These are phyloP conservation scores for Rhipidocladum racemiflorum DNA, from an alignment of 176 grass and related monocot genomes.

Conservation along the genomic window DNA sequence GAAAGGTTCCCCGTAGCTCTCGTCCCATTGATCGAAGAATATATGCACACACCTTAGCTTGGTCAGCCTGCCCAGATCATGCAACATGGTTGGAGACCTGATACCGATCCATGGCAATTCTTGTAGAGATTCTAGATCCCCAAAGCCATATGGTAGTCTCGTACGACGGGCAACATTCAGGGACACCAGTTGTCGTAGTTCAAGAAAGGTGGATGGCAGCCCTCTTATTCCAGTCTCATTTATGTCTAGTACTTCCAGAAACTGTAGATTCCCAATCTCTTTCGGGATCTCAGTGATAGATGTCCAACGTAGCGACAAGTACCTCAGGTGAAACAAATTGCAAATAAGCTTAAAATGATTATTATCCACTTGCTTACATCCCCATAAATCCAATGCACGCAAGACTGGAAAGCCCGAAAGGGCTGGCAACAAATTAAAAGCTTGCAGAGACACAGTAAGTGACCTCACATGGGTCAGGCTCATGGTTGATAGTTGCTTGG, in stretches of 20 bases:
- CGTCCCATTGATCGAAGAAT: no score
- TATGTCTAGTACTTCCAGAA: background rate
- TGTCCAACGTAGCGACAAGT: fast-evolving
- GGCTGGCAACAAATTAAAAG: background rate
- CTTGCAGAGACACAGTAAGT: background rate
- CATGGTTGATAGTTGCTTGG: background rate
- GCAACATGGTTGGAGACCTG: no score
- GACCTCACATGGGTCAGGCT: background rate
- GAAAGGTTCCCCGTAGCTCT: no score
- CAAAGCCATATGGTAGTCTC: background rate
- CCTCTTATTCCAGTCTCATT: fast-evolving
- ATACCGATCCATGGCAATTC: no score
- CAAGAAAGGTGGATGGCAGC: background rate
- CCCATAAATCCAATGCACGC: no score
- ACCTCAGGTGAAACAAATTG: conserved; percentile 4
- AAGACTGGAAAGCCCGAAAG: background rate
- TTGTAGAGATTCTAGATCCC: background rate
- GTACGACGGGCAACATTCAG: background rate
- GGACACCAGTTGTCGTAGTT: background rate
- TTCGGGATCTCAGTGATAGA: background rate
- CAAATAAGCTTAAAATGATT: background rate
- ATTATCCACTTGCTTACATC: background rate
- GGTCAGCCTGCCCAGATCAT: no score
- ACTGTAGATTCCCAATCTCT: background rate
- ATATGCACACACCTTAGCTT: no score